Percentiles rank a stretch among this genome's conserved stretches.
These are phyloP conservation scores for Monilinia aucupariae DNA, from an alignment of 2,329 filamentous ascomycete genomes.

Conservation along the genomic window DNA sequence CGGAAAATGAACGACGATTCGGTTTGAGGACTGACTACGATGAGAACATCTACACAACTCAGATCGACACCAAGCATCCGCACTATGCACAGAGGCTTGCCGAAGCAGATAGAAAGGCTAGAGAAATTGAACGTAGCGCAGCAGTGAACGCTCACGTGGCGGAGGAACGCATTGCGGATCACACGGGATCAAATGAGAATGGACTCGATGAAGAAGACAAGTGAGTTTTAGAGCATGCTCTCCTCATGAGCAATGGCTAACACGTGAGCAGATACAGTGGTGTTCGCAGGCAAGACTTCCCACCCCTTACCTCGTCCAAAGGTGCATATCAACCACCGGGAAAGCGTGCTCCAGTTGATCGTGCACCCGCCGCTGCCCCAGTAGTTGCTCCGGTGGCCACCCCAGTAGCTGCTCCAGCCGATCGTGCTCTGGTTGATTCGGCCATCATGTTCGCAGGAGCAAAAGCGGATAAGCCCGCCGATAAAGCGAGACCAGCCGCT, in stretches of 20 bases:
- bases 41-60: conserved; percentile 90
- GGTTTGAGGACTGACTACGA: conserved; percentile 87
- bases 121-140: conserved; percentile 77
- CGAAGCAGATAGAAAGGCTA: conserved; percentile 74
- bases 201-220: conserved; percentile 87
- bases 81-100: conserved; percentile 73
- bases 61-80: conserved; percentile 78
- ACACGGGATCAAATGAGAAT: conserved; percentile 56
- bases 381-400: neutral
- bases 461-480: conserved; percentile 28
- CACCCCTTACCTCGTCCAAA: conserved; percentile 51
- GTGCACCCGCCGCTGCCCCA: conserved; percentile 47
- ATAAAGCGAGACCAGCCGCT: conserved; percentile 32
- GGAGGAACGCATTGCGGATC: conserved; percentile 77
- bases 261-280: conserved; percentile 69
- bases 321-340: conserved; percentile 89
- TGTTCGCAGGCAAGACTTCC: conserved; percentile 71
- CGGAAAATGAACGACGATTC: conserved; percentile 79
- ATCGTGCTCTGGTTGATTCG: conserved; percentile 61
- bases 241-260: neutral
- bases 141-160: conserved; percentile 76
- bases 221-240: conserved; percentile 43
- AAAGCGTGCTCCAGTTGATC: conserved; percentile 70
- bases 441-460: conserved; percentile 88
- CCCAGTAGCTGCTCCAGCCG: neutral